Conservation (phyloP, 129 eudicot genomes). For the Daucus carota region DNA sequence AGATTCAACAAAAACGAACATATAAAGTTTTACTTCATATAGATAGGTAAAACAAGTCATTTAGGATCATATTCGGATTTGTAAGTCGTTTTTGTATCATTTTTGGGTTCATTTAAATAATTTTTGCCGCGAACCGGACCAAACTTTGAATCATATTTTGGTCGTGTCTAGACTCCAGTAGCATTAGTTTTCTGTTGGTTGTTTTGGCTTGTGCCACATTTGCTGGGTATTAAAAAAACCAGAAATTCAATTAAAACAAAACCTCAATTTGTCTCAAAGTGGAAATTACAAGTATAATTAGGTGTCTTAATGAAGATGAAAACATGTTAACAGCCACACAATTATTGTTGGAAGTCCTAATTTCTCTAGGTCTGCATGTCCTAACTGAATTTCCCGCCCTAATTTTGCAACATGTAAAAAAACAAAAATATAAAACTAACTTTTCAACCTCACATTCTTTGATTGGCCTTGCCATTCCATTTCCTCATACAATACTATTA, state of each 20-base stretch:
- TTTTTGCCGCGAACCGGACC: too few relatives aligned
- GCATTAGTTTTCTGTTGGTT: too few relatives aligned
- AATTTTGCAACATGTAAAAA: slow-evolving; percentile 15
- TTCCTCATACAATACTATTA: neutral
- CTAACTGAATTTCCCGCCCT: slow-evolving; percentile 15
- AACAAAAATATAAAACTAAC: neutral
- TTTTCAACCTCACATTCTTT: slow-evolving; percentile 5
- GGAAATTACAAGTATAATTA: neutral
- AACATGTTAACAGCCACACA: slow-evolving; percentile 25
- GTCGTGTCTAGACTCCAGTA: too few relatives aligned
- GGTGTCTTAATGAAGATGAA: neutral
- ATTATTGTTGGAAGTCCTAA: slow-evolving; percentile 25
- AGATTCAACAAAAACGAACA: too few relatives aligned
- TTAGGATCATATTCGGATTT: too few relatives aligned
- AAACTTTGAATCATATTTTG: too few relatives aligned
- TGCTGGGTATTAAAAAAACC: neutral
- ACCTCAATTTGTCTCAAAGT: neutral
- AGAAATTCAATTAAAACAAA: neutral
- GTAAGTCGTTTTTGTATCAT: too few relatives aligned
- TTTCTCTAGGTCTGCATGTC: slow-evolving; percentile 6
- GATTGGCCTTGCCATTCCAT: neutral
- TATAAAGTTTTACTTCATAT: too few relatives aligned
- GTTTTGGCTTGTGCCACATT: too few relatives aligned
- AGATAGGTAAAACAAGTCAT: too few relatives aligned
- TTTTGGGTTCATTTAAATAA: too few relatives aligned